Conservation (phyloP, 805 yeast genomes). For the Candida caryicola region DNA sequence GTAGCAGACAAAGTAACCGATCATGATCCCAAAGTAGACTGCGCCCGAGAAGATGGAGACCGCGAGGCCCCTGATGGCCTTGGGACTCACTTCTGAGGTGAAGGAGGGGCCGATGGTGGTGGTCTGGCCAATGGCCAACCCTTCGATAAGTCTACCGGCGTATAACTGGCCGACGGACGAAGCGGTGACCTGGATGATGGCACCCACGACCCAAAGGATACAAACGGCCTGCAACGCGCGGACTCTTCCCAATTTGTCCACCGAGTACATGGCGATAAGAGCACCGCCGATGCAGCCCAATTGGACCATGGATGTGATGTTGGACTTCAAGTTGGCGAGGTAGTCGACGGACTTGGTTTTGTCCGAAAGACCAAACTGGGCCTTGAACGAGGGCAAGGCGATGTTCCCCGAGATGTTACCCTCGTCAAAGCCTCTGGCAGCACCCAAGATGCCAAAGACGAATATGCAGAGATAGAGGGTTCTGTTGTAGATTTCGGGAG, state of each 20-base stretch:
- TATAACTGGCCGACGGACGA: constrained; percentile 20
- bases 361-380: constrained; percentile 18
- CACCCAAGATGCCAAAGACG: constrained; percentile 23
- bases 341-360: constrained; percentile 13
- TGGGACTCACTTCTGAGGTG: constrained; percentile 23
- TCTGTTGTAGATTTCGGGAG: constrained; percentile 22
- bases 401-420: constrained; percentile 22
- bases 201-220: constrained; percentile 20
- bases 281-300: constrained; percentile 24
- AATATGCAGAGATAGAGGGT: constrained; percentile 19
- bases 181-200: constrained; percentile 17
- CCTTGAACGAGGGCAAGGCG: constrained; percentile 18
- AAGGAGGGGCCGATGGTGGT: constrained; percentile 25
- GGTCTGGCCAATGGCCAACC: constrained; percentile 25
- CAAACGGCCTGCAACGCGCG: constrained; percentile 21
- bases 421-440: constrained; percentile 25
- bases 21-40: constrained; percentile 22
- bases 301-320: constrained; percentile 25
- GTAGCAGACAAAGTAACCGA: constrained; percentile 34
- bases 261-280: constrained; percentile 22
- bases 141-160: constrained; percentile 24
- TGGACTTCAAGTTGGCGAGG: constrained; percentile 20
- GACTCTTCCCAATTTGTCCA: constrained; percentile 22
- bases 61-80: constrained; percentile 22
- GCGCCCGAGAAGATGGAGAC: constrained; percentile 25